A percentile compares a stretch with the other conserved stretches of the same genome.
Evolutionary conservation across 805 yeast genomes (phyloP).

Genomic region (Jamesozyma piceae): DNA sequence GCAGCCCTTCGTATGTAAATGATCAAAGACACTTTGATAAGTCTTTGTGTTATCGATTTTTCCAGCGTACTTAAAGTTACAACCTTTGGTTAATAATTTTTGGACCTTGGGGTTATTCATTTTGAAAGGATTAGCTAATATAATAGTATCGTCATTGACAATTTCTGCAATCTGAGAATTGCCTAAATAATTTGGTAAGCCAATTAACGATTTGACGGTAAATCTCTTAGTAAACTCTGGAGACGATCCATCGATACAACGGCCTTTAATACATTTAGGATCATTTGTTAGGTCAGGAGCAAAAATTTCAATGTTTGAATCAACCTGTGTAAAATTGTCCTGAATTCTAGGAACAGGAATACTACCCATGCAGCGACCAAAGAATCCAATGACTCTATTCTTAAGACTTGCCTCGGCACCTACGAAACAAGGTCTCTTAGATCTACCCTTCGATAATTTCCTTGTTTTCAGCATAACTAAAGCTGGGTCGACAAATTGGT

Average conservation of each 20-base stretch:
- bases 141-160: slow-evolving; percentile 60
- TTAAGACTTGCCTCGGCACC: slow-evolving; percentile 73
- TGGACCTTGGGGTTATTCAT: slow-evolving; percentile 36
- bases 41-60: slow-evolving; percentile 77
- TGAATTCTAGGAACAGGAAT: slow-evolving; percentile 91
- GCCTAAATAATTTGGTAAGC: slow-evolving; percentile 72
- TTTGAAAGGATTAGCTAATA: slow-evolving; percentile 60
- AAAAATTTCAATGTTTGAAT: slow-evolving; percentile 50
- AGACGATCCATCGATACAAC: slow-evolving; percentile 13
- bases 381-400: slow-evolving; percentile 57
- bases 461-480: slow-evolving; percentile 71
- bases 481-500: slow-evolving; percentile 78
- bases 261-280: slow-evolving; percentile 52
- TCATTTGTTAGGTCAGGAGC: slow-evolving; percentile 41
- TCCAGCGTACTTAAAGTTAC: slow-evolving; percentile 63
- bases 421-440: slow-evolving; percentile 64
- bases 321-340: slow-evolving; percentile 60
- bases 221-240: slow-evolving; percentile 51
- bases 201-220: slow-evolving; percentile 52
- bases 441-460: slow-evolving; percentile 33
- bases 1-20: slow-evolving; percentile 67
- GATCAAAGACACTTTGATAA: slow-evolving; percentile 73
- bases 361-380: slow-evolving; percentile 63
- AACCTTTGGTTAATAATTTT: slow-evolving; percentile 43
- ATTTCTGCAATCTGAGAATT: slow-evolving; percentile 62